Evolutionary conservation across 1,139 yeast species (phyloP), one percentile per base, ranked within the genome.

Genomic region (Yamadazyma oceani): DNA sequence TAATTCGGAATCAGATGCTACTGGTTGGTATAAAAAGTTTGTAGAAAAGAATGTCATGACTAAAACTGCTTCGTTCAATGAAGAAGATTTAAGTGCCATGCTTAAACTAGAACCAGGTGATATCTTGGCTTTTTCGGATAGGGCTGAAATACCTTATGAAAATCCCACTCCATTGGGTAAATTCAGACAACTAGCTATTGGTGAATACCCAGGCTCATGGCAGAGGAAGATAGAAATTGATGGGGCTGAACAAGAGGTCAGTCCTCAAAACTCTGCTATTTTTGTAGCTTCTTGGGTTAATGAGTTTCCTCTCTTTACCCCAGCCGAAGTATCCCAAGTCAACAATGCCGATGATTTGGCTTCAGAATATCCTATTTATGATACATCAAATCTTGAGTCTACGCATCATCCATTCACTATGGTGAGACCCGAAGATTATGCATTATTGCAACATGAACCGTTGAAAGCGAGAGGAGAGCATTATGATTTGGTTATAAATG

Each of bases 341-440:
- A 19, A 45, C 54, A 1, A 51, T 17, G 6, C 15, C 6, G 15
- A 13, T 6, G 24, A 63, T 1, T 44, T 52, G 2, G 32, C 44
- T 3, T 8, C 38, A 5, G 63, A 54, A 9, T 88, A 80, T 51
- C 97, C 97, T 2, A 46, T 40, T 1, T 90, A 86, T 54, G 75
- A 80, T 49, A 57, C 51, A 26, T 40, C 53, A 1, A 52, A 57
- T 5, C 72, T 70, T 37, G 80, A 76, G 36, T 78, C 97, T 0
- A 90, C 97, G 0, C 98, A 92, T 57, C 98, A 92, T 57, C 98
- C 98, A 5, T 92, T 92, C 62, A 92, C 98, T 0, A 92, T 92
- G 97, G 86, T 84, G 1, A 75, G 82, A 34, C 53, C 78, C 1
- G 80, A 75, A 17, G 96, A 89, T 53, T 84, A 84, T 50, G 77